Evolutionary conservation across 2,329 filamentous ascomycete genomes (phyloP).

Genomic region (Sporothrix luriei): DNA sequence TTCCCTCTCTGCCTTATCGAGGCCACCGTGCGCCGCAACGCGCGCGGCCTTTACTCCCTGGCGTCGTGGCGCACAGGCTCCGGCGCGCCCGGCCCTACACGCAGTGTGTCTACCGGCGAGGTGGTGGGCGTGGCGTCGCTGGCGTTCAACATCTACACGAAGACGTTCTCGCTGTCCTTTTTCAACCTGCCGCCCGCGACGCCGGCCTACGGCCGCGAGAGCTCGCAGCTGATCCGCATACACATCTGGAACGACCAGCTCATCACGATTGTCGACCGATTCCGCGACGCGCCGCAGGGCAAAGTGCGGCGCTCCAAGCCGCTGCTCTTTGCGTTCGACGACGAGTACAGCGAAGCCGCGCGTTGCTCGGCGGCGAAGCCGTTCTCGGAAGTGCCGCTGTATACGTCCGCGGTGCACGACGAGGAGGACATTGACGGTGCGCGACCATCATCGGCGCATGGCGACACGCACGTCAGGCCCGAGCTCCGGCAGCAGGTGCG

Average conservation of each 20-base stretch:
- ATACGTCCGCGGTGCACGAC: constrained; percentile 14
- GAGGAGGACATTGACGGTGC: neutral
- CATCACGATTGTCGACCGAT: constrained; percentile 33
- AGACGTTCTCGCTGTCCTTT: constrained; percentile 28
- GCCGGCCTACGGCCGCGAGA: constrained; percentile 4
- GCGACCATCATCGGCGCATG: neutral
- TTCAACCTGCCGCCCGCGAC: constrained; percentile 31
- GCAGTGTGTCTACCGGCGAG: neutral
- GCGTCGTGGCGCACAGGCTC: constrained; percentile 31
- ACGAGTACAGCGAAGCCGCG: constrained; percentile 28
- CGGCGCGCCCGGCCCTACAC: constrained; percentile 13
- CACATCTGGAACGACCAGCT: constrained; percentile 37
- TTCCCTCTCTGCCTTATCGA: constrained; percentile 30
- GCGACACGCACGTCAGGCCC: constrained; percentile 7
- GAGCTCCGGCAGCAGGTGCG: constrained; percentile 13
- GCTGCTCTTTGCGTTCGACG: constrained; percentile 35
- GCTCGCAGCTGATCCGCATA: constrained; percentile 9
- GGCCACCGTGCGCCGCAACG: constrained; percentile 29
- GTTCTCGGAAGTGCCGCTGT: constrained; percentile 34
- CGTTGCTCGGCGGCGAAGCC: neutral
- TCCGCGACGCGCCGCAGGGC: constrained; percentile 25
- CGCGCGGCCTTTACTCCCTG: constrained; percentile 29
- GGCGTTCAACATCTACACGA: constrained; percentile 34
- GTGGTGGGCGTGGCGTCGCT: constrained; percentile 29
- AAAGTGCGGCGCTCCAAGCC: constrained; percentile 32